A percentile compares a stretch with the other conserved stretches of the same genome.
Conservation (phyloP, 2,329 filamentous ascomycete species). For the Fonsecaea monophora region DNA sequence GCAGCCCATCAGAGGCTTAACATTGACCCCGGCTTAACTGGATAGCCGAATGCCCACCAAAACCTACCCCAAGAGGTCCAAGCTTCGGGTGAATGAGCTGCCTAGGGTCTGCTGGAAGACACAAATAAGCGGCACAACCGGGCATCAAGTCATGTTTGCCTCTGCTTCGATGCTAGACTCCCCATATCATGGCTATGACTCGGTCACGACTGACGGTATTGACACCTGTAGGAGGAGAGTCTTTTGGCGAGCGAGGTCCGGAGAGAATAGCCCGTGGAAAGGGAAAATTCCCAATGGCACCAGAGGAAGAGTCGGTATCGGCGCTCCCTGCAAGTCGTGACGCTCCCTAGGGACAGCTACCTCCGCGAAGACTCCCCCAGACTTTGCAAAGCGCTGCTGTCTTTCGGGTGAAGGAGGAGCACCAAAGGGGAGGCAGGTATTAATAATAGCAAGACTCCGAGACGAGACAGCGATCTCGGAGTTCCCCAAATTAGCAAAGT, state of each 20-base stretch:
- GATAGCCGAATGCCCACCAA: background rate
- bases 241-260: background rate
- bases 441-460: background rate
- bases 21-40: background rate
- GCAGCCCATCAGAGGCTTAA: background rate
- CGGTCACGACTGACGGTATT: no score
- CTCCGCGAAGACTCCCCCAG: background rate
- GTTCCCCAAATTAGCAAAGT: conserved; percentile 1
- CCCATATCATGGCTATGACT: no score
- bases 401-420: background rate
- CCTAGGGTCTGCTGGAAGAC: background rate
- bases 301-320: background rate
- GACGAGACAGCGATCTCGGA: conserved; percentile 4
- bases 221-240: no score
- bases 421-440: background rate
- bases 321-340: background rate
- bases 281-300: background rate
- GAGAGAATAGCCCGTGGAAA: background rate
- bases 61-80: background rate
- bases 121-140: background rate
- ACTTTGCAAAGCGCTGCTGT: background rate
- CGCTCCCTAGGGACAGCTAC: background rate
- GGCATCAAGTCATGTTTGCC: no score
- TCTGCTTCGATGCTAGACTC: no score
- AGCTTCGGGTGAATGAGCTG: background rate